phyloP scores from a whole-genome alignment of 108 stramenopile species.

The Licmophora abbreviata region DNA sequence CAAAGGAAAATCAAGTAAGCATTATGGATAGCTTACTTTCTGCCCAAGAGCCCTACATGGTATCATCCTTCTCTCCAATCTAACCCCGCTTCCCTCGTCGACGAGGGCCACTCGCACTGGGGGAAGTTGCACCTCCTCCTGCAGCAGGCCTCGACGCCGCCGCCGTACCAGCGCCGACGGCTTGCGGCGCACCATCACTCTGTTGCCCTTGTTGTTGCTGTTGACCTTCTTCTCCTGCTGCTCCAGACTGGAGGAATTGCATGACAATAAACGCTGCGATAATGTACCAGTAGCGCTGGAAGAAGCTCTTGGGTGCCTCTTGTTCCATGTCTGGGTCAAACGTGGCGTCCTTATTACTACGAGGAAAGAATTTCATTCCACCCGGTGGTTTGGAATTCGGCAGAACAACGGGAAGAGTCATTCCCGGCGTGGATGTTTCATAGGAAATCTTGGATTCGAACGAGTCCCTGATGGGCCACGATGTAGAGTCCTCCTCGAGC shows the following conservation, averaged over 20 bases:
- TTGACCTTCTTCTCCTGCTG: constrained; percentile 5
- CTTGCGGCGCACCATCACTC: constrained; percentile 2
- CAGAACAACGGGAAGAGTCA: constrained; percentile 44
- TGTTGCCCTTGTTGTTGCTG: constrained; percentile 1
- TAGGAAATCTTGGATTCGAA: constrained; percentile 53
- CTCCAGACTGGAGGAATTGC: constrained; percentile 29
- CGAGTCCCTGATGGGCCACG: constrained; percentile 15
- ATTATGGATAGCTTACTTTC: too few species aligned
- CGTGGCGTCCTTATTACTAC: constrained; percentile 22
- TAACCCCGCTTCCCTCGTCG: constrained; percentile 11
- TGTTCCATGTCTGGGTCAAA: constrained; percentile 13
- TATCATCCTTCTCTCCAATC: too few species aligned
- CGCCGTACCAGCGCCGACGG: not conserved
- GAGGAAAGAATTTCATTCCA: constrained; percentile 52
- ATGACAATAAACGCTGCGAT: constrained; percentile 52
- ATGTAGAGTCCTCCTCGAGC: constrained; percentile 19
- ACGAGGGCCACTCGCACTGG: not conserved
- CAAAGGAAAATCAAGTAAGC: too few species aligned
- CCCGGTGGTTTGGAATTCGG: constrained; percentile 57
- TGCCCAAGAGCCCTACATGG: too few species aligned
- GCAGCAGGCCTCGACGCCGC: not conserved
- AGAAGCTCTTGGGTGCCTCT: constrained; percentile 27
- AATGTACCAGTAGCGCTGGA: constrained; percentile 78
- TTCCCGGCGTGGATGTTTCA: constrained; percentile 62
- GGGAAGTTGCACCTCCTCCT: not conserved